Evolutionary conservation across 2,329 filamentous ascomycete species (phyloP), one percentile per base, ranked within the genome.

Genomic region (Gaeumannomyces tritici): DNA sequence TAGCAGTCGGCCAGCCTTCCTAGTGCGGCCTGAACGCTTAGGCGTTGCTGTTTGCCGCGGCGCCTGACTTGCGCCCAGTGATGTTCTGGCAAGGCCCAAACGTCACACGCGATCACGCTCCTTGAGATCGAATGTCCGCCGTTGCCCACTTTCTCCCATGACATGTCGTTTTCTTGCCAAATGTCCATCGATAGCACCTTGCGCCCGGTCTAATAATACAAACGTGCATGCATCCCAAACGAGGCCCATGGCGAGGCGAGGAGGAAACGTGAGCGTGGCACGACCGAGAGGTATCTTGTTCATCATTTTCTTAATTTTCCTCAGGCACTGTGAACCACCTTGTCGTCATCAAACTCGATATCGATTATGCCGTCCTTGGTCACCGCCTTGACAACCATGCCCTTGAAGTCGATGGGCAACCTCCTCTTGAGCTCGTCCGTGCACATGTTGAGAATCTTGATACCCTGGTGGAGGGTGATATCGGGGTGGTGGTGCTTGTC

Each of bases 401-500:
- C 95, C 83, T 99, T 99, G 85, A 98, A 99, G 76, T 99, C 95
- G 73, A 99, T 93, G 64, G 95, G 95, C 82, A 99, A 85, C 77
- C 96, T 86, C 75, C 95, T 87, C 85, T 97, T 96, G 73, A 99
- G 80, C 82, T 99, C 95, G 75, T 98, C 93, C 68, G 91, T 95
- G 80, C 95, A 99, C 88, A 97, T 89, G 70, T 86, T 88, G 71
- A 99, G 80, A 66, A 99, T 86, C 82, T 96, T 95, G 78, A 96
- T 85, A 63, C 95, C 95, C 75, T 96, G 85, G 66, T 89, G 92
- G 62, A 95, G 87, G 65, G 84, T 85, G 76, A 99, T 98, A 72
- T 97, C 89, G 59, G 95, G 93, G 72, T 97, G 90, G 75, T 99
- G 95, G 76, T 99, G 95, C 82, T 99, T 99, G 80, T 99, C 95